Percentiles rank a stretch among this genome's conserved stretches.
phyloP scores from a whole-genome alignment of 768 basidiomycete species.

The Termitomyces sp. region DNA sequence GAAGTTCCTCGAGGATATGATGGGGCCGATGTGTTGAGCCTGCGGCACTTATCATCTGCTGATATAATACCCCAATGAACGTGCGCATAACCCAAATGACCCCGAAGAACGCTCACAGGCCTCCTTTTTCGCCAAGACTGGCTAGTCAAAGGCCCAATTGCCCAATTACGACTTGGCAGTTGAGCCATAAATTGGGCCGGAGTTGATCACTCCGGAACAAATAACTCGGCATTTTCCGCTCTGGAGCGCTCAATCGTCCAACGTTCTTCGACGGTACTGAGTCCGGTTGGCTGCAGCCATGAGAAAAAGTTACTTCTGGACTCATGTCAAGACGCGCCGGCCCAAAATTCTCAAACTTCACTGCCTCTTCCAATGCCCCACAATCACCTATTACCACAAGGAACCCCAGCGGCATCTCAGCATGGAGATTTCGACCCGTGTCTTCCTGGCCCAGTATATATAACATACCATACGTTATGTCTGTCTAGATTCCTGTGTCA shows the following conservation, averaged over 20 bases:
- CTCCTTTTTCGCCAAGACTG: neutral
- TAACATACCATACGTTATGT: neutral
- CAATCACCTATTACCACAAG: neutral
- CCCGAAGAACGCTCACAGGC: neutral
- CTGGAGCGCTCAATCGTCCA: neutral
- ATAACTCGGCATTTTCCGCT: neutral
- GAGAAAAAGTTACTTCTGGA: neutral
- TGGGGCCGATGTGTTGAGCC: neutral
- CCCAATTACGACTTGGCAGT: neutral
- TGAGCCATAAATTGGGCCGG: slow-evolving; percentile 1
- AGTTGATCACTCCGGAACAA: slow-evolving; percentile 1
- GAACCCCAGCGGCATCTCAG: neutral
- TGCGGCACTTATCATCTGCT: neutral
- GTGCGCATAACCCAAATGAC: neutral
- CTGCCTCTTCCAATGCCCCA: neutral
- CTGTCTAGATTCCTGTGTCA: neutral
- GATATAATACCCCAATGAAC: neutral
- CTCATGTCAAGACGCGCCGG: neutral
- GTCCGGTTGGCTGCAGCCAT: neutral
- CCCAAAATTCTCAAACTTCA: neutral
- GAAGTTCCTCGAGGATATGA: slow-evolving; percentile 7
- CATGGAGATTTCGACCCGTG: neutral
- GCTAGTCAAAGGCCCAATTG: neutral
- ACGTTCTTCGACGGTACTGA: neutral
- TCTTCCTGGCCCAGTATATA: neutral